Evolutionary conservation across 352 stramenopile species (phyloP).

Genomic region (Globisporangium cystogenes): DNA sequence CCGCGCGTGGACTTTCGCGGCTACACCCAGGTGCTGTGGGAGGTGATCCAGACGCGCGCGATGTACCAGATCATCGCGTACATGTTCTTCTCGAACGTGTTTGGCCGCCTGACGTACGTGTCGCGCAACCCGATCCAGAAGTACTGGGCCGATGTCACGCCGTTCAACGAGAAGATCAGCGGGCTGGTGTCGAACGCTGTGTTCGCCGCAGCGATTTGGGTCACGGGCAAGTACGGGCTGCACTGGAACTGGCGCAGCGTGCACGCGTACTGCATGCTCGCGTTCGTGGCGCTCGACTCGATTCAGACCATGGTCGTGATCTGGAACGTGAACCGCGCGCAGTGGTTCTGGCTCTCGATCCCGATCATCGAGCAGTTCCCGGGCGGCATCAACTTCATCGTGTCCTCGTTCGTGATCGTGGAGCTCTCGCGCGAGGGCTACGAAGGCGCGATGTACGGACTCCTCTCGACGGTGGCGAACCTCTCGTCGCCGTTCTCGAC

Average conservation of each 20-base stretch:
- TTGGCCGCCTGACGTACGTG: conserved; percentile 10
- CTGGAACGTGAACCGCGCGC: conserved; percentile 39
- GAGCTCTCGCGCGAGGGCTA: conserved; percentile 51
- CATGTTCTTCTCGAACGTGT: conserved; percentile 20
- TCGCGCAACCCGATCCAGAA: conserved; percentile 29
- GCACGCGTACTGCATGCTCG: conserved; percentile 23
- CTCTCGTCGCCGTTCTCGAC: conserved; percentile 36
- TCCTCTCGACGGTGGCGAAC: conserved; percentile 62
- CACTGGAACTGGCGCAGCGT: conserved; percentile 54
- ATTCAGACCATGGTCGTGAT: conserved; percentile 34
- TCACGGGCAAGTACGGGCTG: conserved; percentile 44
- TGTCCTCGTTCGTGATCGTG: conserved; percentile 51
- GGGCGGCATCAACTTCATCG: conserved; percentile 45
- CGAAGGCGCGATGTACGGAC: conserved; percentile 57
- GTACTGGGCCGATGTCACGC: conserved; percentile 36
- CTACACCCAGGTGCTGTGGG: conserved; percentile 12
- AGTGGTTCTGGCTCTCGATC: conserved; percentile 50
- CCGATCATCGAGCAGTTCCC: conserved; percentile 43
- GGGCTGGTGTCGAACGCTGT: conserved; percentile 24
- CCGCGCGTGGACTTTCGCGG: conserved; percentile 8
- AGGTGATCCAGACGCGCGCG: conserved; percentile 16
- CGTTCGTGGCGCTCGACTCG: conserved; percentile 31
- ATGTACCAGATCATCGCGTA: conserved; percentile 27
- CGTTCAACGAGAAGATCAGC: conserved; percentile 32
- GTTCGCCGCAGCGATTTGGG: conserved; percentile 27